Evolutionary conservation across 202 grass and related monocot species (phyloP).

Genomic region (Setaria italica): DNA sequence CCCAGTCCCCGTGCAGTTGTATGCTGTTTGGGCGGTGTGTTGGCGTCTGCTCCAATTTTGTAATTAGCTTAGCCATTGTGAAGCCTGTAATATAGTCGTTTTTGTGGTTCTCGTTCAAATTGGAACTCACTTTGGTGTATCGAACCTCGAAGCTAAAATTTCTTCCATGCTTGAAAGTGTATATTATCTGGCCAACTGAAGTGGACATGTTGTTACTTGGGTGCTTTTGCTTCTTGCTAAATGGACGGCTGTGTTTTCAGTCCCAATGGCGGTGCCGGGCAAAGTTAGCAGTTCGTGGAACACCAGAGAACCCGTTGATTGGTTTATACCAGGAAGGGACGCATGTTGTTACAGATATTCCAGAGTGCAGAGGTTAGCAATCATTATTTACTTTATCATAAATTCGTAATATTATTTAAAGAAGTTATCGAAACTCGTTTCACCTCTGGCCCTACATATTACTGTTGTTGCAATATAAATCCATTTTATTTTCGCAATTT

Average conservation of each 20-base stretch:
- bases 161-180: not conserved
- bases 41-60: not conserved
- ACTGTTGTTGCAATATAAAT: slow-evolving; percentile 24
- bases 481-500: slow-evolving; percentile 21
- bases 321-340: slow-evolving; percentile 95
- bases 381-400: not conserved
- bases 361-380: slow-evolving; percentile 75
- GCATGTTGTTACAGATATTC: slow-evolving; percentile 80
- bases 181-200: slow-evolving; percentile 9
- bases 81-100: not conserved
- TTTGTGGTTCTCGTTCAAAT: not conserved
- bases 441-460: not conserved
- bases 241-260: slow-evolving; percentile 46
- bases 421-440: not conserved
- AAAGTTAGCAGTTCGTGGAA: slow-evolving; percentile 90
- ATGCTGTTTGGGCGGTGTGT: slow-evolving; percentile 10
- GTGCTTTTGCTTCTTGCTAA: slow-evolving; percentile 28
- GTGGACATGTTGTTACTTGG: not conserved
- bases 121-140: not conserved
- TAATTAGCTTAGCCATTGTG: not conserved
- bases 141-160: slow-evolving; percentile 3
- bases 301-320: slow-evolving; percentile 69
- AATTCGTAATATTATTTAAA: not conserved
- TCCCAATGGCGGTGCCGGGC: slow-evolving; percentile 92
- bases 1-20: not conserved